A percentile compares a stretch with the other conserved stretches of the same genome.
phyloP scores from a whole-genome alignment of 805 yeast species.

The Cyberlindnera euphorbiae region DNA sequence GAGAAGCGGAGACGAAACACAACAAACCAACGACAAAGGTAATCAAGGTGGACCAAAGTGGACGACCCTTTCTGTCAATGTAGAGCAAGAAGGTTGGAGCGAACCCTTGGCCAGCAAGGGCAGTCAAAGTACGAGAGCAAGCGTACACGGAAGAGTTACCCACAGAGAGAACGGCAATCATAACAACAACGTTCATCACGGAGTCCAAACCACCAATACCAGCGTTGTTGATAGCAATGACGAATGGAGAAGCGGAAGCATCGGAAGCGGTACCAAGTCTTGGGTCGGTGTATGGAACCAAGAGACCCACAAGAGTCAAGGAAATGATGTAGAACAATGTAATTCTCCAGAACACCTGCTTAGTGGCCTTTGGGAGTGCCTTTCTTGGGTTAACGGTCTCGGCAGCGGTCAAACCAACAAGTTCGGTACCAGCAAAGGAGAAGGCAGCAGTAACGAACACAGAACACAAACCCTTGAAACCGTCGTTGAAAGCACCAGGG shows the following conservation, averaged over 20 bases:
- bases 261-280: constrained; percentile 47
- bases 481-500: constrained; percentile 60
- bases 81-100: constrained; percentile 44
- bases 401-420: constrained; percentile 46
- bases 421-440: constrained; percentile 66
- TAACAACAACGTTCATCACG: constrained; percentile 55
- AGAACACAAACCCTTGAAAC: constrained; percentile 48
- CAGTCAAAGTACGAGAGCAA: constrained; percentile 48
- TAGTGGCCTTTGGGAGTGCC: constrained; percentile 21
- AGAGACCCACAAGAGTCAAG: constrained; percentile 52
- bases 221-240: constrained; percentile 60
- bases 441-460: constrained; percentile 62
- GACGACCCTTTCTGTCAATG: constrained; percentile 49
- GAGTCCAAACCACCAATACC: constrained; percentile 58
- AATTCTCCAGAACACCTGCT: constrained; percentile 68
- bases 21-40: constrained; percentile 47
- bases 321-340: constrained; percentile 61
- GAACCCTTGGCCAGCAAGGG: constrained; percentile 46
- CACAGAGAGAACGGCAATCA: constrained; percentile 45
- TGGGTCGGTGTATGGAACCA: constrained; percentile 62
- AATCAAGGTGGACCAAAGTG: constrained; percentile 41
- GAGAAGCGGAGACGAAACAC: constrained; percentile 58
- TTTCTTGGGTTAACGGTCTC: constrained; percentile 44
- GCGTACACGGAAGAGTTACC: constrained; percentile 40
- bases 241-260: constrained; percentile 76